Conservation (phyloP, 331 rosid species). For the Pyracantha coccinea region DNA sequence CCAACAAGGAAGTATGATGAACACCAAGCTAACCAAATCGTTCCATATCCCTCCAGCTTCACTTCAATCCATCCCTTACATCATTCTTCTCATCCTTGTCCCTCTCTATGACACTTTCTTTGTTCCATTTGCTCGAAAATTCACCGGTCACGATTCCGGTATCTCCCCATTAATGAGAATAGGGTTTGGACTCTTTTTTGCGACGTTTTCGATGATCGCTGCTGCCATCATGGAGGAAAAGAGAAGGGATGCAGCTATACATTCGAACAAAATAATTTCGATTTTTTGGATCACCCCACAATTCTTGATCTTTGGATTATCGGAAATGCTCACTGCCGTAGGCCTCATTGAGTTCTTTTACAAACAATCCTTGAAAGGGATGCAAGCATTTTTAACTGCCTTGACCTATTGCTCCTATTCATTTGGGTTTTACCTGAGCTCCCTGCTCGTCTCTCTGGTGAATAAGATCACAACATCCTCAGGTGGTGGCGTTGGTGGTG, state of each 20-base stretch:
- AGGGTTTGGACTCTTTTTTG: slow-evolving; percentile 67
- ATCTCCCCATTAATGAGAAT: slow-evolving; percentile 60
- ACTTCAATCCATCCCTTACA: slow-evolving; percentile 82
- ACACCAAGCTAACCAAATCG: slow-evolving; percentile 52
- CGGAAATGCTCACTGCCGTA: slow-evolving; percentile 85
- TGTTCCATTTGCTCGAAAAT: slow-evolving; percentile 63
- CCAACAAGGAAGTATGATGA: slow-evolving; percentile 67
- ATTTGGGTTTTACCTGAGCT: slow-evolving; percentile 77
- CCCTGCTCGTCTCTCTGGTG: slow-evolving; percentile 58
- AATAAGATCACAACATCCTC: slow-evolving; percentile 51
- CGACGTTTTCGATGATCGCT: slow-evolving; percentile 73
- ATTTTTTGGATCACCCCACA: slow-evolving; percentile 92
- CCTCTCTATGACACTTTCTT: slow-evolving; percentile 73
- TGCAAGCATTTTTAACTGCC: slow-evolving; percentile 82
- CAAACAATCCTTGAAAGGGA: slow-evolving; percentile 68
- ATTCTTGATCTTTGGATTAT: slow-evolving; percentile 69
- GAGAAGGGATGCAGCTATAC: slow-evolving; percentile 51
- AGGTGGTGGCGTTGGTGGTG: slow-evolving; percentile 17
- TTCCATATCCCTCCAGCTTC: slow-evolving; percentile 80
- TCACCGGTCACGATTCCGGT: slow-evolving; percentile 74
- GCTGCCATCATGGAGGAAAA: slow-evolving; percentile 73
- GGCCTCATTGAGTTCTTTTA: slow-evolving; percentile 89
- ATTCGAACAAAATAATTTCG: slow-evolving; percentile 34
- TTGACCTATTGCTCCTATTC: slow-evolving; percentile 85
- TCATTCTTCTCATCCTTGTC: slow-evolving; percentile 59